A percentile compares a stretch with the other conserved stretches of the same genome.
phyloP scores from a whole-genome alignment of 2,329 filamentous ascomycete genomes.

The Diaporthe capsici region DNA sequence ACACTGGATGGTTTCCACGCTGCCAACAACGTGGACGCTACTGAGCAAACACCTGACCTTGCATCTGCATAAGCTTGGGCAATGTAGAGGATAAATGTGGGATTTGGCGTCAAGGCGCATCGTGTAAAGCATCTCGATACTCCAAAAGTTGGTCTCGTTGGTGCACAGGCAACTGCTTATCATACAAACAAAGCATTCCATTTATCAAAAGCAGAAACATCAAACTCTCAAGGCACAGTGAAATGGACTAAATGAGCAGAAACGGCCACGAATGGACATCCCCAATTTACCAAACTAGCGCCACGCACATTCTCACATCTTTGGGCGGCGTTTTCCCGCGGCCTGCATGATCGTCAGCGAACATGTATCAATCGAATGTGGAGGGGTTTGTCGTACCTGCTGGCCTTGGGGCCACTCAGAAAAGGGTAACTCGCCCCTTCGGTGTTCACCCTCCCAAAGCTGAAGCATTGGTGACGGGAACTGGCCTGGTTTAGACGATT shows the following conservation, averaged over 20 bases:
- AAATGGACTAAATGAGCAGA: constrained; percentile 27
- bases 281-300: neutral
- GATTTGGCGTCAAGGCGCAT: constrained; percentile 37
- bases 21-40: constrained; percentile 61
- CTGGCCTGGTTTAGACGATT: neutral
- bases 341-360: constrained; percentile 26
- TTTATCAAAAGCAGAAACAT: neutral
- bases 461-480: constrained; percentile 38
- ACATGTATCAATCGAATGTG: neutral
- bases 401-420: constrained; percentile 25
- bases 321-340: neutral
- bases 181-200: constrained; percentile 11
- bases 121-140: constrained; percentile 39
- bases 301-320: constrained; percentile 3
- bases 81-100: neutral
- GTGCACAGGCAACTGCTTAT: neutral
- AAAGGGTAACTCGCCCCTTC: constrained; percentile 28
- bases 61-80: constrained; percentile 11
- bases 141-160: constrained; percentile 25
- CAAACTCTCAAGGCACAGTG: constrained; percentile 33
- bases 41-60: constrained; percentile 54
- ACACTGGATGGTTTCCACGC: constrained; percentile 87
- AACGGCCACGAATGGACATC: constrained; percentile 5
- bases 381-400: constrained; percentile 2
- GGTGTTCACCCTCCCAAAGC: constrained; percentile 36